These are phyloP conservation scores for Acarospora socialis DNA, from an alignment of 2,329 filamentous ascomycete species.

Conservation along the genomic window DNA sequence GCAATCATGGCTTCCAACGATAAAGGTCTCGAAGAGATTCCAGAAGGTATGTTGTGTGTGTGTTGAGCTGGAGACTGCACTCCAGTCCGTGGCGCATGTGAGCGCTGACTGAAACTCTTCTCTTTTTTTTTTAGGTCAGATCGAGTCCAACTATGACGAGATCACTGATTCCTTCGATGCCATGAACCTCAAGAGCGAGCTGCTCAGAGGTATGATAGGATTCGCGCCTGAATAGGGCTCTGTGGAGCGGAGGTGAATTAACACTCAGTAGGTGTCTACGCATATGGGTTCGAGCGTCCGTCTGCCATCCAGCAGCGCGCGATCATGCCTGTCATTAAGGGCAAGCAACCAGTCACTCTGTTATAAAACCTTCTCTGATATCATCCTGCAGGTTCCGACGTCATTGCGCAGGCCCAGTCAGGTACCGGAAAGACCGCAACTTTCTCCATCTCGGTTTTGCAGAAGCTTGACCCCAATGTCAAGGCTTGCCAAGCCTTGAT, in stretches of 20 bases:
- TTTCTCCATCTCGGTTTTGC: constrained; percentile 97
- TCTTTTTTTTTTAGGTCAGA: constrained; percentile 55
- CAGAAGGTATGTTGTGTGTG: constrained; percentile 58
- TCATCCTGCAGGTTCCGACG: constrained; percentile 62
- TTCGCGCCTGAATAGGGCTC: constrained; percentile 11
- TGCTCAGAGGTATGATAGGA: constrained; percentile 65
- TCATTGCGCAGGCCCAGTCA: constrained; percentile 98
- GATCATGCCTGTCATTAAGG: constrained; percentile 99
- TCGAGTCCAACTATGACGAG: constrained; percentile 99
- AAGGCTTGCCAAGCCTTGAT: constrained; percentile 98
- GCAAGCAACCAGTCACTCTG: constrained; percentile 36
- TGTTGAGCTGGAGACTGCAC: neutral
- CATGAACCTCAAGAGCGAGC: constrained; percentile 93
- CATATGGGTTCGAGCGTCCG: constrained; percentile 99
- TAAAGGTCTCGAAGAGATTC: constrained; percentile 96
- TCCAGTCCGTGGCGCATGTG: constrained; percentile 5
- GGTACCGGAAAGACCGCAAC: constrained; percentile 99
- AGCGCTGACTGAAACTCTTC: neutral
- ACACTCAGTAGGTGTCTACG: constrained; percentile 61
- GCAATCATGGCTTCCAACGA: constrained; percentile 92
- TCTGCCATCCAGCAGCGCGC: constrained; percentile 99
- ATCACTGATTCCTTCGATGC: constrained; percentile 97
- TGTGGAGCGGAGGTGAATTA: constrained; percentile 7
- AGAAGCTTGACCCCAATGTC: constrained; percentile 91
- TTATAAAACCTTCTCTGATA: neutral